phyloP scores from a whole-genome alignment of 352 stramenopile species.

The Pythium catenulatum region DNA sequence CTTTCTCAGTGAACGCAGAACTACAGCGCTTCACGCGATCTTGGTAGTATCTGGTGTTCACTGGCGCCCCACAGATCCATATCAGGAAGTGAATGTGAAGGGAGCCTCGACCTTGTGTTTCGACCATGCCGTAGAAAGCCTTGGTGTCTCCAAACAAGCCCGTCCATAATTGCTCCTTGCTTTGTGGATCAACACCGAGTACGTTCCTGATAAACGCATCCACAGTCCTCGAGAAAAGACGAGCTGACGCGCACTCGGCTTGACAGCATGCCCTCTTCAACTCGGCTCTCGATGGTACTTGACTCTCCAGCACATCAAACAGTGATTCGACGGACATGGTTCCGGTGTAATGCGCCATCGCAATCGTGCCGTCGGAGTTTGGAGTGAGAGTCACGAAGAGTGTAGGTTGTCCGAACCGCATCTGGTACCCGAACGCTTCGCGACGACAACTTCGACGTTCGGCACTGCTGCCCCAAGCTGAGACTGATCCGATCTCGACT shows the following conservation, averaged over 20 bases:
- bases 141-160: slow-evolving; percentile 28
- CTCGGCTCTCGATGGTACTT: not conserved
- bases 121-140: slow-evolving; percentile 39
- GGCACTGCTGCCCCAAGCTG: slow-evolving; percentile 39
- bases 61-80: not conserved
- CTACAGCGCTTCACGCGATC: not conserved
- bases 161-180: not conserved
- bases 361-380: slow-evolving; percentile 46
- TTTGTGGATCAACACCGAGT: slow-evolving; percentile 20
- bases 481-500: slow-evolving; percentile 28
- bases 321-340: slow-evolving; percentile 10
- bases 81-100: slow-evolving; percentile 42
- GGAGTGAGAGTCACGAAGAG: slow-evolving; percentile 43
- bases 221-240: slow-evolving; percentile 26
- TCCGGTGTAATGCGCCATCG: slow-evolving; percentile 32
- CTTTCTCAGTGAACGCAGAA: too few species aligned
- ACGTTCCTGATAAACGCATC: slow-evolving; percentile 36
- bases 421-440: slow-evolving; percentile 55
- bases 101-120: slow-evolving; percentile 31
- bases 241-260: slow-evolving; percentile 35
- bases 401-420: slow-evolving; percentile 17
- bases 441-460: slow-evolving; percentile 44
- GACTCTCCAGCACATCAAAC: slow-evolving; percentile 31
- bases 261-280: slow-evolving; percentile 28
- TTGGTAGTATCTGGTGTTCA: not conserved